phyloP scores from a whole-genome alignment of 371 early-diverging fungal genomes.

The Mucor lusitanicus region DNA sequence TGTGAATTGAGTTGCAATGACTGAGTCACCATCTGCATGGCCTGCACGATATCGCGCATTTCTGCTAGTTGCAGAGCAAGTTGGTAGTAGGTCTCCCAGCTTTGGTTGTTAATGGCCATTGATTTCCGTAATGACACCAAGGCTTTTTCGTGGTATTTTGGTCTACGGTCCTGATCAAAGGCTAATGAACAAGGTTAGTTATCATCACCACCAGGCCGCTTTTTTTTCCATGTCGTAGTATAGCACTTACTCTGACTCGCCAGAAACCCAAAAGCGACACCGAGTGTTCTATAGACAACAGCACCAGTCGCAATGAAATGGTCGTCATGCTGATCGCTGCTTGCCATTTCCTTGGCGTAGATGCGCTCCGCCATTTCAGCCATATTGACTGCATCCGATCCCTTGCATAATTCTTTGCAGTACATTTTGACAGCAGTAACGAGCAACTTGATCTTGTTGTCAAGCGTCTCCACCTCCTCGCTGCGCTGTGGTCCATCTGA shows the following conservation, averaged over 20 bases:
- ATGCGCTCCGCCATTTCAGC: conserved; percentile 45
- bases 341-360: conserved; percentile 17
- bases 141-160: conserved; percentile 67
- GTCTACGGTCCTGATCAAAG: conserved; percentile 61
- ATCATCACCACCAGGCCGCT: background rate
- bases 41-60: conserved; percentile 72
- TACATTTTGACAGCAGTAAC: conserved; percentile 48
- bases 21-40: conserved; percentile 62
- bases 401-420: conserved; percentile 45
- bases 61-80: conserved; percentile 79
- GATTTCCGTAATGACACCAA: conserved; percentile 60
- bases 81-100: conserved; percentile 69
- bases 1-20: conserved; percentile 62
- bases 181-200: conserved; percentile 1
- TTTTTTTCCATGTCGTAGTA: too few species aligned
- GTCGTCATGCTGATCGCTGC: background rate
- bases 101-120: conserved; percentile 41
- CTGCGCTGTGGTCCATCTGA: conserved; percentile 22
- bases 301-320: conserved; percentile 19
- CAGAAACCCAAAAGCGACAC: conserved; percentile 61
- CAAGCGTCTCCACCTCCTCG: conserved; percentile 30
- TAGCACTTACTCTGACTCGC: conserved; percentile 60
- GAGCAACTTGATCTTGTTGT: conserved; percentile 43
- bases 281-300: conserved; percentile 55
- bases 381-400: conserved; percentile 44